Base-by-base conservation (phyloP, 208 protist genomes). In the Leishmania braziliensis region DNA sequence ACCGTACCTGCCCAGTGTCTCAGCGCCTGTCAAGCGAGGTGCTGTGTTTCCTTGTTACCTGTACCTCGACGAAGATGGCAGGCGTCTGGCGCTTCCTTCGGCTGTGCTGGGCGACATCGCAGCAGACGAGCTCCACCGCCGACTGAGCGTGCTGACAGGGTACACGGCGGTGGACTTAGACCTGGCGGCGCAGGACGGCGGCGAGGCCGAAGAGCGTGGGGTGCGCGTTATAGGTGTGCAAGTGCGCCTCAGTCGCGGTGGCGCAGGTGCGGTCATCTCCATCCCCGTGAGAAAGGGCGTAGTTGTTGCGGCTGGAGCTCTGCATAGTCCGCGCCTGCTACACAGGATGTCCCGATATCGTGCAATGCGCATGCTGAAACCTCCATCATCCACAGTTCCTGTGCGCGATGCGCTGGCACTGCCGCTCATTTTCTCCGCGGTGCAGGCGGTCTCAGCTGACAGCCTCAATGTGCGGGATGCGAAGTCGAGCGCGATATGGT, bases 321-420 rank as follows among this genome's bases (percentile, higher is more conserved):
- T 95, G 33, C 84, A 92, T 60, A 88, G 86, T 0, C 85, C 92
- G 10, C 86, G 84, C 20, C 63, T 97, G 71, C 86, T 97, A 5
- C 60, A 84, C 63, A 73, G 54, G 43, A 66, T 78, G 0, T 43
- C 43, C 0, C 39, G 60, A 75, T 77, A 66, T 39, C 33, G 66
- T 5, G 14, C 16, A 8, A 23, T 76, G 48, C 39, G n/a, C 16
- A 2, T 75, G 51, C 76, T 33, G 53, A 18, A 18, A 6, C 26
- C 56, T 56, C 39, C 72, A 2, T 29, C 70, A 9, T 26, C 58
- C 16, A 12, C 51, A 43, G 82, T 86, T 23, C 18, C 10, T 23
- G 26, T 90, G 54, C 91, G 89, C n/a, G 94, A 97, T 78, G 85
- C 84, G 20, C 58, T 97, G 43, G 91, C 91, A 16, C 63, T 97